phyloP scores from a whole-genome alignment of 75 land plant genomes.

The Sequoiadendron giganteum region DNA sequence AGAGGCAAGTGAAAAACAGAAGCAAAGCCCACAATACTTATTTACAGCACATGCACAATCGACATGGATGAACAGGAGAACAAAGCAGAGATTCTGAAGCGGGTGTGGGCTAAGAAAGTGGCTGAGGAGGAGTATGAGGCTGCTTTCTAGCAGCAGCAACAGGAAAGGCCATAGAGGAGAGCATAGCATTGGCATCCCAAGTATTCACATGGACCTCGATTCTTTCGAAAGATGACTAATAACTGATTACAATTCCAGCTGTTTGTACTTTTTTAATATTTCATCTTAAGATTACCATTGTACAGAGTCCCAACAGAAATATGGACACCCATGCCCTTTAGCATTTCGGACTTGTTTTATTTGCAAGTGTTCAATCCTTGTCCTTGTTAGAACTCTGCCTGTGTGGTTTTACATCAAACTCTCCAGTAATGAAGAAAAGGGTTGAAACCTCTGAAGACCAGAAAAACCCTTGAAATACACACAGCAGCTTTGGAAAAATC shows the following conservation, averaged over 20 bases:
- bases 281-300: too few relatives aligned
- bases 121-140: neutral
- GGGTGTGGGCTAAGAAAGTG: neutral
- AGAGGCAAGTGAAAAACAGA: neutral
- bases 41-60: neutral
- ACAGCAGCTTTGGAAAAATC: neutral
- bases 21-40: neutral
- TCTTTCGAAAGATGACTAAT: neutral
- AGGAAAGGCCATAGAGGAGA: neutral
- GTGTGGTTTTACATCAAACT: neutral
- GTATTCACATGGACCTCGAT: neutral
- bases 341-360: too few relatives aligned
- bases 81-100: neutral
- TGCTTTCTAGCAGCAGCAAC: neutral
- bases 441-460: neutral
- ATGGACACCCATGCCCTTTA: too few relatives aligned
- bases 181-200: neutral
- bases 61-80: neutral
- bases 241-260: too few relatives aligned
- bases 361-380: too few relatives aligned
- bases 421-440: neutral
- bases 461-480: neutral
- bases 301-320: too few relatives aligned
- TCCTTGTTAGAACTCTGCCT: neutral
- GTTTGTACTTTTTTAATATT: too few relatives aligned